phyloP scores from a whole-genome alignment of 805 yeast genomes.

The Naumovozyma baii region DNA sequence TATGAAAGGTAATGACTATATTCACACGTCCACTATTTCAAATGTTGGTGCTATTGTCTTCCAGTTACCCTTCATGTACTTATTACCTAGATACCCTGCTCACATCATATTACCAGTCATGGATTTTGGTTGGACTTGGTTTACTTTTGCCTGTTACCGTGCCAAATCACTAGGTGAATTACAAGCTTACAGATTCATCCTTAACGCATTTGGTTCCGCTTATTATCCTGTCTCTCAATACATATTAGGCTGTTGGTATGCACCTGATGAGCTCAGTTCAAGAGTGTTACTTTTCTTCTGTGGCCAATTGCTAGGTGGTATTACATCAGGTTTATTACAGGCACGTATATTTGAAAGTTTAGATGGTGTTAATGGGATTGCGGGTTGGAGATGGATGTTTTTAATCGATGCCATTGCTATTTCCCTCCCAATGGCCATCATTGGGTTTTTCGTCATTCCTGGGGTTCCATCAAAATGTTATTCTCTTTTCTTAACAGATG shows the following conservation, averaged over 20 bases:
- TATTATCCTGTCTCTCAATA: conserved; percentile 55
- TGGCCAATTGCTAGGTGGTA: conserved; percentile 41
- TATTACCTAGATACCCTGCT: conserved; percentile 48
- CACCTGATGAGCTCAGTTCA: conserved; percentile 47
- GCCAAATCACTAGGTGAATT: conserved; percentile 42
- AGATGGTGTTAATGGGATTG: conserved; percentile 37
- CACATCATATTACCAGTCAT: conserved; percentile 39
- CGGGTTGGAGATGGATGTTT: conserved; percentile 63
- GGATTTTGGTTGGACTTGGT: conserved; percentile 62
- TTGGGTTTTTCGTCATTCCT: conserved; percentile 42
- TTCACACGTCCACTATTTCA: conserved; percentile 49
- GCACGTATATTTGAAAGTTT: conserved; percentile 33
- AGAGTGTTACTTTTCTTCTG: conserved; percentile 55
- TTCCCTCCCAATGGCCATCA: conserved; percentile 40
- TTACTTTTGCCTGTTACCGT: conserved; percentile 48
- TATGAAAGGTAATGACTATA: conserved; percentile 55
- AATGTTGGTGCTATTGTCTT: conserved; percentile 54
- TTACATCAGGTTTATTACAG: conserved; percentile 49
- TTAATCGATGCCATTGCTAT: conserved; percentile 49
- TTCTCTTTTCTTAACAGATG: conserved; percentile 46
- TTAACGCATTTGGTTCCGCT: conserved; percentile 66
- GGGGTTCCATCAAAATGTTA: conserved; percentile 55
- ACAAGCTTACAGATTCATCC: conserved; percentile 53
- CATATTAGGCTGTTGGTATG: conserved; percentile 51
- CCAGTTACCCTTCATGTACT: conserved; percentile 56